Base-by-base conservation (phyloP, 2,329 filamentous ascomycete species). In the Aureobasidium sp. region DNA sequence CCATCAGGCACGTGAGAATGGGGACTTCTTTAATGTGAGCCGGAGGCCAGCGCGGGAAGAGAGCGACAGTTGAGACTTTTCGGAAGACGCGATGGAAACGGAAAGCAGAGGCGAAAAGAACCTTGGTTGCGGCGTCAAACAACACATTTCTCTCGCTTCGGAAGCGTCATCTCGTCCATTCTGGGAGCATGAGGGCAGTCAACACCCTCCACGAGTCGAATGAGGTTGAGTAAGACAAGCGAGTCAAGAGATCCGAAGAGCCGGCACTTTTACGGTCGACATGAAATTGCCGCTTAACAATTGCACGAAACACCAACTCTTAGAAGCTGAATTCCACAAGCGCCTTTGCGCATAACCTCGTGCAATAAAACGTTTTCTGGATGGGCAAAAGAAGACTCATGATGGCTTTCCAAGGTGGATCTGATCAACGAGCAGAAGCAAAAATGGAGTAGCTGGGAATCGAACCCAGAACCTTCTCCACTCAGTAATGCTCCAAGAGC, bases 391-490 rank as follows among this genome's bases (percentile, higher is more conserved):
- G n/a, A n/a, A n/a, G n/a, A n/a, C n/a, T n/a, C n/a, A n/a, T n/a
- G n/a, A n/a, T n/a, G n/a, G n/a, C n/a, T n/a, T n/a, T n/a, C n/a
- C n/a, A n/a, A n/a, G n/a, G n/a, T n/a, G n/a, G n/a, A n/a, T n/a
- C n/a, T n/a, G 12, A 6, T 29, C 27, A 29, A 29, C 4, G 3
- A 32, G 0, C 27, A 3, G 1, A 6, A n/a, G 16, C 3, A 45
- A 45, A 45, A 22, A 37, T 48, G 44, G 44, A 48, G 30, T 48
- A 48, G 44, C 44, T 48, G 44, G 44, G 44, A 48, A 48, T 48
- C 44, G 44, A 48, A 48, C 44, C 44, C 44, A 48, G 44, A 48
- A 48, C 44, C 44, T 48, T 48, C 44, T 48, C 44, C 44, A 47
- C 44, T 48, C 44, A 48, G 44, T 12, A 48, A 12, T 27, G 30